Base-by-base conservation (phyloP, 805 yeast species). In the Nakazawaea ambrosiae region DNA sequence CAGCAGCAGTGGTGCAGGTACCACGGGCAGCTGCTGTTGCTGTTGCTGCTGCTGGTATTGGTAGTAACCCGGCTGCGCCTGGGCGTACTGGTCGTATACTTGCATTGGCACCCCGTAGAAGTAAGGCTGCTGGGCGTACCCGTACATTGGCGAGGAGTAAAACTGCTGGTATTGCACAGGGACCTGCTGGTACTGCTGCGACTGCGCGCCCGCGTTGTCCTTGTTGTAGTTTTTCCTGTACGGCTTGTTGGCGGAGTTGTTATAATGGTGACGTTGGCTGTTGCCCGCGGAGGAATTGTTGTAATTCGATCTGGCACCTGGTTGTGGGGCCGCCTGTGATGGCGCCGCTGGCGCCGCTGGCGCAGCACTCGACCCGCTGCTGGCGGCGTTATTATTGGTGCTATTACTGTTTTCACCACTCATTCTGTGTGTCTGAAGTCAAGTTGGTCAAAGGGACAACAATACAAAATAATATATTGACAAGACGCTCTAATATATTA, bases 171-270 rank as follows among this genome's bases (percentile, higher is more conserved):
- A 27, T 20, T 15, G 36, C n/a, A 28, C 31, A 15, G 28, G 31
- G 25, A 29, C 15, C 36, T 26, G 20, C 20, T 26, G 41, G 19
- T 6, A 16, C 20, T 27, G 27, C 30, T 19, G 36, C n/a, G n/a
- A n/a, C n/a, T n/a, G n/a, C n/a, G n/a, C n/a, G 17, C 27, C 34
- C 20, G 15, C 36, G 6, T 31, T 32, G 17, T 41, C 35, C 31
- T 33, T 37, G 20, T 27, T 27, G 22, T 32, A 36, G 27, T 32
- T 38, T 24, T 41, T 37, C 18, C 42, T 31, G 30, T 41, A 39
- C 14, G 44, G 38, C 23, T 35, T 30, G 27, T 28, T 18, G 25
- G 26, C 29, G 36, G 29, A 30, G 43, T 26, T 37, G 25, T 39
- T 29, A 20, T 33, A 28, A 14, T 31, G 23, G 27, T 26, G 27